Conservation (phyloP, 2,329 filamentous ascomycete species). For the Metarhizium brunneum region DNA sequence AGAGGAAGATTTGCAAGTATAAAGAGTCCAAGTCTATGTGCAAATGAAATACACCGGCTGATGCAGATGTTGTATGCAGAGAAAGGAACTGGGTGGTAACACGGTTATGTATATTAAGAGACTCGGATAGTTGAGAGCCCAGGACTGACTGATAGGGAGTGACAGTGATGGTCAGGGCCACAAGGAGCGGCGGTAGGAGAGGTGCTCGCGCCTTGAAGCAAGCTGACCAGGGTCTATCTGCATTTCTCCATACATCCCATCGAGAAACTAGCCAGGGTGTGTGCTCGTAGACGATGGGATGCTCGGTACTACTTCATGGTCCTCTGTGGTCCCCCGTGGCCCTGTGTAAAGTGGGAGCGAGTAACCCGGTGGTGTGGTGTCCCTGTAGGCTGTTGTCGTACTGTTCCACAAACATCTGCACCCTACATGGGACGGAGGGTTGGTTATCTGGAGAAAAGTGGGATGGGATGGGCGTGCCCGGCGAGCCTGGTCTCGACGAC, state of each 20-base stretch:
- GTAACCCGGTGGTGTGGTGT: constrained; percentile 11
- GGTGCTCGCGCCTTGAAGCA: constrained; percentile 2
- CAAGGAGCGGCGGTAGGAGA: not conserved
- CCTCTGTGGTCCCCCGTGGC: not conserved
- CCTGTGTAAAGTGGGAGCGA: not conserved
- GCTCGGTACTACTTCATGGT: not conserved
- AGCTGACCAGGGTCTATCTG: constrained; percentile 4
- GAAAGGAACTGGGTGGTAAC: constrained; percentile 9
- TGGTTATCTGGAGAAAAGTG: constrained; percentile 9
- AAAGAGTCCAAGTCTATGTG: not conserved
- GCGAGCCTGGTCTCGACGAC: not conserved
- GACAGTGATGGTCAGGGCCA: constrained; percentile 1
- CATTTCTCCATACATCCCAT: constrained; percentile 6
- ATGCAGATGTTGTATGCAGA: constrained; percentile 5
- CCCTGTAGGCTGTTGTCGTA: constrained; percentile 3
- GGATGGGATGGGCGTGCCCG: constrained; percentile 1
- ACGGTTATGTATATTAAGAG: constrained; percentile 15
- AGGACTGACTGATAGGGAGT: constrained; percentile 5
- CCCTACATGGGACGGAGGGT: constrained; percentile 5
- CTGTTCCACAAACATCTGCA: not conserved
- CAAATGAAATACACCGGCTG: constrained; percentile 1
- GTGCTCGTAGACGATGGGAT: not conserved
- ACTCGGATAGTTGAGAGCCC: constrained; percentile 1
- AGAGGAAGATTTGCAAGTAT: not conserved
- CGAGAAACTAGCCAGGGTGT: not conserved